Evolutionary conservation across 2,329 filamentous ascomycete genomes (phyloP).

Genomic region (Leptosphaerulina australis): DNA sequence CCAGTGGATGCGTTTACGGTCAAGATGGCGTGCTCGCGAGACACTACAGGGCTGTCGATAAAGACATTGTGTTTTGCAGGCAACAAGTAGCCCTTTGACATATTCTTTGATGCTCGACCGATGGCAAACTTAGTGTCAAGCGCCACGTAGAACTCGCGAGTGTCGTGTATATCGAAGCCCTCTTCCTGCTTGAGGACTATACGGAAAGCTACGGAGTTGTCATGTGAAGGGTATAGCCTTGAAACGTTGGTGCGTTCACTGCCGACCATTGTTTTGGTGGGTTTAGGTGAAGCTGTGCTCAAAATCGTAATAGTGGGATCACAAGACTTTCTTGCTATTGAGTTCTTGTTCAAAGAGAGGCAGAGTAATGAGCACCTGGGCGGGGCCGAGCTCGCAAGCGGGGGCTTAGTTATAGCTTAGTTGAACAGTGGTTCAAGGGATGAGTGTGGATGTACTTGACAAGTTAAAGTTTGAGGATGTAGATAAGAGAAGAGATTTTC

Average conservation of each 20-base stretch:
- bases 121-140: constrained; percentile 42
- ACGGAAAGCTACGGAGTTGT: constrained; percentile 33
- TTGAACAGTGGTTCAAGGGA: background rate
- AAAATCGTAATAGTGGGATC: background rate
- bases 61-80: constrained; percentile 63
- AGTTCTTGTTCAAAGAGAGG: background rate
- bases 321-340: background rate
- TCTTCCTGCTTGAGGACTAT: constrained; percentile 41
- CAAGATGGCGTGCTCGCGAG: constrained; percentile 67
- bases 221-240: constrained; percentile 4
- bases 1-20: constrained; percentile 27
- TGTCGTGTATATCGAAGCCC: constrained; percentile 50
- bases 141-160: constrained; percentile 40
- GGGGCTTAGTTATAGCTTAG: constrained; percentile 1
- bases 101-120: constrained; percentile 53
- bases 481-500: background rate
- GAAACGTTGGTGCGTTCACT: constrained; percentile 18
- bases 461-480: background rate
- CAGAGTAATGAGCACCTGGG: constrained; percentile 1
- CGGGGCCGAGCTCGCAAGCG: constrained; percentile 16
- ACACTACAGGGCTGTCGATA: constrained; percentile 76
- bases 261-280: constrained; percentile 19
- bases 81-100: constrained; percentile 49
- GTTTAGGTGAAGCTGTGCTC: background rate
- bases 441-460: constrained; percentile 1